A percentile compares a stretch with the other conserved stretches of the same genome.
phyloP scores from a whole-genome alignment of 2,329 filamentous ascomycete species.

The Penicillium sp. region DNA sequence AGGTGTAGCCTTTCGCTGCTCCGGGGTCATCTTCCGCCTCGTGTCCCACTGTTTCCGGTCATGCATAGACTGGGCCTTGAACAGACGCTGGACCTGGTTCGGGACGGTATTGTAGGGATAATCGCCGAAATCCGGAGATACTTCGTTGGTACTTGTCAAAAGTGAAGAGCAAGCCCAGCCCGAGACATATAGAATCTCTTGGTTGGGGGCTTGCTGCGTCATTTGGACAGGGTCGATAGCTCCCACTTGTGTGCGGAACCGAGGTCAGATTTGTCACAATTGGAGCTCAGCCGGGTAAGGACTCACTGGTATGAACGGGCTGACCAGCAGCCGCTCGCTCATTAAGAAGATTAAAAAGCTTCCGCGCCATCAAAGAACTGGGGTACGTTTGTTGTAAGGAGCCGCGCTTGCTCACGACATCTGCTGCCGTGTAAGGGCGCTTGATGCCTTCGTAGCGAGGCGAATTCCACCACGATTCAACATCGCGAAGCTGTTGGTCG shows the following conservation, averaged over 20 bases:
- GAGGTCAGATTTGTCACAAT: conserved; percentile 12
- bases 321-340: conserved; percentile 75
- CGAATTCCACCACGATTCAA: conserved; percentile 86
- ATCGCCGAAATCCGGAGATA: conserved; percentile 95
- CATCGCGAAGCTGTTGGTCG: conserved; percentile 77
- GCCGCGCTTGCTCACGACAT: conserved; percentile 91
- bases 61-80: conserved; percentile 96
- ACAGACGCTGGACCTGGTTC: conserved; percentile 92
- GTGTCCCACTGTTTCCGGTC: conserved; percentile 93
- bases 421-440: conserved; percentile 83
- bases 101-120: conserved; percentile 99
- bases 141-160: conserved; percentile 91
- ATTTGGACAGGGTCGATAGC: conserved; percentile 99
- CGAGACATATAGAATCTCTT: conserved; percentile 93
- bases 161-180: conserved; percentile 97
- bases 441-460: conserved; percentile 86
- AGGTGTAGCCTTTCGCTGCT: conserved; percentile 71
- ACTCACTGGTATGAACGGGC: conserved; percentile 85
- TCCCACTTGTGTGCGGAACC: conserved; percentile 67
- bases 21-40: conserved; percentile 71
- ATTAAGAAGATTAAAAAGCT: conserved; percentile 85
- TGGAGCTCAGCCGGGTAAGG: not conserved
- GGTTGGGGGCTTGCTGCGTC: conserved; percentile 95
- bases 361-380: conserved; percentile 90
- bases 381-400: conserved; percentile 84